Conservation (phyloP, 306 rosid species). For the Rosa multiflora region DNA sequence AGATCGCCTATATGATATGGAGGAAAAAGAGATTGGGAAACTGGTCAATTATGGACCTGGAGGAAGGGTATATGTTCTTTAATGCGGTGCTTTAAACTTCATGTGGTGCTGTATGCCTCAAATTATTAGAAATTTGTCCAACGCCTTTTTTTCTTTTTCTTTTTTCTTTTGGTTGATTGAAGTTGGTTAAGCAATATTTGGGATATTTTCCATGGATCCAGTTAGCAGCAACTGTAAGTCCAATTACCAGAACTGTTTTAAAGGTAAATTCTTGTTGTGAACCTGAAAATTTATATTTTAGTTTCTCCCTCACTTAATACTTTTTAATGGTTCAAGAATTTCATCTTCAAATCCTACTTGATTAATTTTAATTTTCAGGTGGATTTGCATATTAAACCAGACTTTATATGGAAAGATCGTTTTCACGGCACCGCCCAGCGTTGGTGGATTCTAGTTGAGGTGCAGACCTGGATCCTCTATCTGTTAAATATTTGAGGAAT, state of each 20-base stretch:
- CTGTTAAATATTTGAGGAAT: constrained; percentile 11
- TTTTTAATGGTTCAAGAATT: neutral
- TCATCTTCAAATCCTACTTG: neutral
- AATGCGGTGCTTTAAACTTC: constrained; percentile 22
- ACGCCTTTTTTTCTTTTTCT: constrained; percentile 10
- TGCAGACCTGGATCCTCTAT: constrained; percentile 29
- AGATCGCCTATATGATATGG: constrained; percentile 84
- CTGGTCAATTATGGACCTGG: constrained; percentile 85
- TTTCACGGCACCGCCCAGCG: constrained; percentile 82
- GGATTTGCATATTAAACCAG: constrained; percentile 69
- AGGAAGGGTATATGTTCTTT: constrained; percentile 68
- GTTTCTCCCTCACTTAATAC: neutral
- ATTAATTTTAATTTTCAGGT: constrained; percentile 48
- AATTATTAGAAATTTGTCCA: constrained; percentile 13
- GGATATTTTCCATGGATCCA: constrained; percentile 91
- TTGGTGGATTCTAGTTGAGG: constrained; percentile 99
- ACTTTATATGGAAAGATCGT: constrained; percentile 88
- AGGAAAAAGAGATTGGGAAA: constrained; percentile 91
- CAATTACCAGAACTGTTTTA: constrained; percentile 93
- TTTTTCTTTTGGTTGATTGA: constrained; percentile 27
- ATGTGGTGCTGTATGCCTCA: constrained; percentile 14
- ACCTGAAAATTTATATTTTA: neutral
- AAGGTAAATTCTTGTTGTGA: constrained; percentile 51
- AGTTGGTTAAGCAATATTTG: constrained; percentile 81
- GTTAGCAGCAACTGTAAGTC: constrained; percentile 89